Conservation (phyloP, 257 asterid genomes). For the Asclepias syriaca region DNA sequence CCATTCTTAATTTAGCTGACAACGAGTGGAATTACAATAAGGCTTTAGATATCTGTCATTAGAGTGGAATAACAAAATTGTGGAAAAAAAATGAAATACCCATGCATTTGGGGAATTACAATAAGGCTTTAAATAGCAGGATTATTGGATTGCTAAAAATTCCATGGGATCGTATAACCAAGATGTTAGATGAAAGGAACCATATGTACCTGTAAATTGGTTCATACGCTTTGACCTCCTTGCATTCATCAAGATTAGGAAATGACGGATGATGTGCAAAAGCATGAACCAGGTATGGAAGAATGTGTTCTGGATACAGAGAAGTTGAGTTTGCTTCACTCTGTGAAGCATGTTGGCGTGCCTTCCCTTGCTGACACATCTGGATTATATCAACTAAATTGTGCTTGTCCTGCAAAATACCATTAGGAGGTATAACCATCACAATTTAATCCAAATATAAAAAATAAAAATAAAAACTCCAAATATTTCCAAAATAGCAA, state of each 20-base stretch:
- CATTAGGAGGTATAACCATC: conserved; percentile 20
- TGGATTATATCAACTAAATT: conserved; percentile 79
- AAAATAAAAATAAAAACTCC: neutral
- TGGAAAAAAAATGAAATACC: neutral
- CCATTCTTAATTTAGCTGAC: neutral
- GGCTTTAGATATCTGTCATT: neutral
- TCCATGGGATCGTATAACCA: conserved; percentile 13
- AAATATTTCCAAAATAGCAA: neutral
- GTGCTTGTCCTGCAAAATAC: conserved; percentile 64
- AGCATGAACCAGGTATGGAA: conserved; percentile 86
- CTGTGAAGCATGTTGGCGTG: conserved; percentile 59
- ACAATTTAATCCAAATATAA: neutral
- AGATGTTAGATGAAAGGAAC: conserved; percentile 20
- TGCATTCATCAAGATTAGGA: conserved; percentile 81
- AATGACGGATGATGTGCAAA: conserved; percentile 82
- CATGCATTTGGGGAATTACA: conserved; percentile 2
- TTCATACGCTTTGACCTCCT: conserved; percentile 68
- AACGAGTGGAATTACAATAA: neutral
- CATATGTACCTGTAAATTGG: conserved; percentile 76
- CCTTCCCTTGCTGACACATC: conserved; percentile 80
- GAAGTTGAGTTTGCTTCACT: conserved; percentile 53
- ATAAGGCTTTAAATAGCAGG: neutral
- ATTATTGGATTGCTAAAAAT: neutral
- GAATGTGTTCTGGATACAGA: conserved; percentile 69
- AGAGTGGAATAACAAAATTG: neutral